Evolutionary conservation across 495 filamentous ascomycete species (phyloP), one percentile per base, ranked within the genome.

Genomic region (Penicillium lagena): DNA sequence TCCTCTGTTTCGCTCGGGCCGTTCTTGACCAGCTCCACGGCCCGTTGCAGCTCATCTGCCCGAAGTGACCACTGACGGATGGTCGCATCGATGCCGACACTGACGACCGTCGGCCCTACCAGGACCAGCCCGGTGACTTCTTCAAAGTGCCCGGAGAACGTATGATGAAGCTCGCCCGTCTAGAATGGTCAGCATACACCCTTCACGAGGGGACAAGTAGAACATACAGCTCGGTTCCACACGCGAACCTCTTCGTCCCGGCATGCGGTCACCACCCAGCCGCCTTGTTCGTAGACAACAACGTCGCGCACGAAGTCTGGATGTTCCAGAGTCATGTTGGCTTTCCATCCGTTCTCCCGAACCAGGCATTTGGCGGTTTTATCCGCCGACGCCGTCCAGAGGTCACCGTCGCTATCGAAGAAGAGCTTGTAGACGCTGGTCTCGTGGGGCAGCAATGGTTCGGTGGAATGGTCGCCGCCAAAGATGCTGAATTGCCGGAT

Each of bases 301-400:
- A 97, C 78, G 43, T 89, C 89, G 39, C 88, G 76, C 12, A 96
- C 90, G 55, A 90, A 96, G 55, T 91, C 93, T 1, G 89, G 88
- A 62, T 97, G 91, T 28, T 70, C 59, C 39, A 95, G 72, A 2
- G 69, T 78, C 39, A 87, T 80, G 45, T 89, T 89, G 7, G 76
- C 71, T 42, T 79, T 75, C 74, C 85, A 93, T 0, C 70, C 73
- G 40, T 76, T 76, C 8, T 73, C 62, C 39, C 87, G 70, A 8
- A 81, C 75, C 12, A 95, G 71, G 55, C 85, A 87, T 54, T 88
- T 88, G 2, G 80, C 80, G 0, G 81, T 87, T 33, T 84, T 89
- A 57, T 98, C 93, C 10, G 88, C 87, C 29, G 85, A 90, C 2
- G 90, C 85, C 10, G 90, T 95, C 87, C 87, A 96, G 27, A 97